Evolutionary conservation across 805 yeast genomes (phyloP).

Genomic region (Candida sonorensis): DNA sequence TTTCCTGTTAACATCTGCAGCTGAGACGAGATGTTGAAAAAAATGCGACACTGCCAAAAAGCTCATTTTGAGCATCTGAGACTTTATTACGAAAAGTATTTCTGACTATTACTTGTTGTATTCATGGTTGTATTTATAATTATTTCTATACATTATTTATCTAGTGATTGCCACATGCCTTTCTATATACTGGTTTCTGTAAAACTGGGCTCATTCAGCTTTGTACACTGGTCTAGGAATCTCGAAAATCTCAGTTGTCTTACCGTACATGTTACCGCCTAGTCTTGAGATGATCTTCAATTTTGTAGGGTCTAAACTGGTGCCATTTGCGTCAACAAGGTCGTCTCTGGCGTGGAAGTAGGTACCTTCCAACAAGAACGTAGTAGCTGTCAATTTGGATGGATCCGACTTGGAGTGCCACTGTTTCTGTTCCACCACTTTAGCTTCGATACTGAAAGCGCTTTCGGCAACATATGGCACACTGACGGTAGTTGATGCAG

Average conservation of each 20-base stretch:
- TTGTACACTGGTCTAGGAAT: constrained; percentile 36
- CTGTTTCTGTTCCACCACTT: constrained; percentile 36
- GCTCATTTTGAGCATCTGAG: no score
- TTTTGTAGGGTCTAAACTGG: constrained; percentile 36
- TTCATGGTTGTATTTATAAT: no score
- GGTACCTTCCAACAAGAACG: constrained; percentile 47
- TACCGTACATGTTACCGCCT: constrained; percentile 44
- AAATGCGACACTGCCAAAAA: no score
- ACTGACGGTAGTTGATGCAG: constrained; percentile 36
- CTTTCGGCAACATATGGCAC: constrained; percentile 57
- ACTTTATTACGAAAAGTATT: no score
- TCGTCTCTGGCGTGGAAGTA: constrained; percentile 54
- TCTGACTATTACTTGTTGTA: no score
- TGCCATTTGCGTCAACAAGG: constrained; percentile 33
- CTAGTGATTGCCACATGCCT: no score
- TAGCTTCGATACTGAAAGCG: constrained; percentile 53
- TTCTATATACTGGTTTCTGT: no score
- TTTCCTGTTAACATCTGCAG: no score
- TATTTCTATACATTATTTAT: no score
- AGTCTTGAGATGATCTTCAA: constrained; percentile 49
- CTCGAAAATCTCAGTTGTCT: constrained; percentile 40
- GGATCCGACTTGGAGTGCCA: constrained; percentile 37
- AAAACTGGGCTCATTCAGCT: no score
- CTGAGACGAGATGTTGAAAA: no score
- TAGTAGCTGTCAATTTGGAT: constrained; percentile 28